These are phyloP conservation scores for Boletus patriciae DNA, from an alignment of 768 basidiomycete species.

Conservation along the genomic window DNA sequence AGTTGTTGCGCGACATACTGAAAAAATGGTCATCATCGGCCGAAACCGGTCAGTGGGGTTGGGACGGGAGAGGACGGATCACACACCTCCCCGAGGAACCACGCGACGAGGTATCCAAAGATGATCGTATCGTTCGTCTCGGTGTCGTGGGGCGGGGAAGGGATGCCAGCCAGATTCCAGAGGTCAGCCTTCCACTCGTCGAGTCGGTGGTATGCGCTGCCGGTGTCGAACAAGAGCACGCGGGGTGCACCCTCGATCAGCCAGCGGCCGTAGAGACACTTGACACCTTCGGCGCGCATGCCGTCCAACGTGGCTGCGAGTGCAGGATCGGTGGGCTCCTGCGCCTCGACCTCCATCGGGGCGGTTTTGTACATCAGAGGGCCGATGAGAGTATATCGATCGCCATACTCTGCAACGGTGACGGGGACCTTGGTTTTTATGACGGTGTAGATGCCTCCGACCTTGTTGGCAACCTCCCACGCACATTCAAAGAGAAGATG, in stretches of 20 bases:
- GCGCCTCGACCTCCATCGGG: slow-evolving; percentile 96
- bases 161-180: slow-evolving; percentile 98
- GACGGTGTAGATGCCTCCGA: slow-evolving; percentile 99
- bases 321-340: slow-evolving; percentile 82
- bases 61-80: slow-evolving; percentile 11
- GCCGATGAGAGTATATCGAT: slow-evolving; percentile 93
- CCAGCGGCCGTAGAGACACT: slow-evolving; percentile 95
- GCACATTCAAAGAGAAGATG: slow-evolving; percentile 91
- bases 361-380: slow-evolving; percentile 98
- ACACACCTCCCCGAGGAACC: slow-evolving; percentile 98
- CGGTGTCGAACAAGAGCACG: slow-evolving; percentile 95
- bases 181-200: slow-evolving; percentile 99
- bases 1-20: slow-evolving; percentile 84
- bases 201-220: slow-evolving; percentile 78
- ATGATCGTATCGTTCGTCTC: slow-evolving; percentile 99
- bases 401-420: slow-evolving; percentile 93
- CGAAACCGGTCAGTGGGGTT: slow-evolving; percentile 3
- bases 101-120: slow-evolving; percentile 96
- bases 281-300: slow-evolving; percentile 90
- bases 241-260: slow-evolving; percentile 95
- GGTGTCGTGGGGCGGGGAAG: slow-evolving; percentile 92
- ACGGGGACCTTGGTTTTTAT: slow-evolving; percentile 99
- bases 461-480: slow-evolving; percentile 99
- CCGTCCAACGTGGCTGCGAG: slow-evolving; percentile 71
- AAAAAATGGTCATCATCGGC: slow-evolving; percentile 1